These are phyloP conservation scores for Salicornia ramosissima DNA, from an alignment of 148 eudicot species.

Conservation along the genomic window DNA sequence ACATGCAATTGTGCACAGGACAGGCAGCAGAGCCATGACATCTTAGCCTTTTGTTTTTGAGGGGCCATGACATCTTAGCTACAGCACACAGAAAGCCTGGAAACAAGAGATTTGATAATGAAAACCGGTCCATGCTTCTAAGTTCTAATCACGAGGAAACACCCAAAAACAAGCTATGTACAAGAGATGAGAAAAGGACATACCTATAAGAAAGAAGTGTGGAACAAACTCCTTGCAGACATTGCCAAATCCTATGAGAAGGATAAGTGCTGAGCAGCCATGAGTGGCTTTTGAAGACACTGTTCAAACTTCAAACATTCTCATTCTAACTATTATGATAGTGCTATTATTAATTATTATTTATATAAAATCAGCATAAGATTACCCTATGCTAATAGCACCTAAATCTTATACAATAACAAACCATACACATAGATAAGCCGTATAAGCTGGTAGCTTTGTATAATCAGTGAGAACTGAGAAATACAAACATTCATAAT, in stretches of 20 bases:
- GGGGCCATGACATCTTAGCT: neutral
- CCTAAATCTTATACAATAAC: neutral
- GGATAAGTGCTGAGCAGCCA: neutral
- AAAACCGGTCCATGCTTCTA: neutral
- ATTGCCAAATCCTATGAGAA: neutral
- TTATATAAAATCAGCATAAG: neutral
- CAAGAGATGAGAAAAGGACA: neutral
- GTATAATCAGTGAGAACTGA: too few species aligned
- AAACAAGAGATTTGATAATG: neutral
- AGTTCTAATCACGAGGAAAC: neutral
- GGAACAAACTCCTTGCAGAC: neutral
- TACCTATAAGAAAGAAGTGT: neutral
- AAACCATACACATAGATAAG: neutral
- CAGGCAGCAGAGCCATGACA: too few species aligned
- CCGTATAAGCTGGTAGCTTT: too few species aligned
- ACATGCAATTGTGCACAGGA: too few species aligned
- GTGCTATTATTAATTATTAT: neutral
- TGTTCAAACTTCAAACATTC: neutral
- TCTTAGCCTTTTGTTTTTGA: too few species aligned
- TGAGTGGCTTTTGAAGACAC: neutral
- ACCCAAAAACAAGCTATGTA: neutral
- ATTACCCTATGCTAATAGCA: neutral
- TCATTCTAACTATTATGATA: neutral
- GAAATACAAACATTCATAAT: too few species aligned
- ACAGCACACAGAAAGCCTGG: neutral